Evolutionary conservation across 202 grass and related monocot genomes (phyloP).

Genomic region (Carex sylvatica): DNA sequence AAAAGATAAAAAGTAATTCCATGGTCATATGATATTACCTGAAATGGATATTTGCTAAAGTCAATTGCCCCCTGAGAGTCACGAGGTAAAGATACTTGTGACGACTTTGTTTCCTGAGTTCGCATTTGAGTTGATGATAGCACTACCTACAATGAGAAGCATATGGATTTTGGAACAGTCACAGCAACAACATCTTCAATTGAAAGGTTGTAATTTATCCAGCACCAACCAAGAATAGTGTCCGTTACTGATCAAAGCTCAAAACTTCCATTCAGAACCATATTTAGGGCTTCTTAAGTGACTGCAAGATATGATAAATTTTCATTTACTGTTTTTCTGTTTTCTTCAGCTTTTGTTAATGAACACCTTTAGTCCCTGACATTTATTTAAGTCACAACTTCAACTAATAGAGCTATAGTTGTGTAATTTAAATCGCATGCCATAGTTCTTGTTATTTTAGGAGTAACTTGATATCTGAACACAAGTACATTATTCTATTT

Average conservation of each 20-base stretch:
- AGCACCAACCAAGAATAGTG: not conserved
- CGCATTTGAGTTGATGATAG: conserved; percentile 79
- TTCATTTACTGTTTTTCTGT: not conserved
- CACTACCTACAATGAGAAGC: conserved; percentile 54
- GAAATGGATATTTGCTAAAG: conserved; percentile 92
- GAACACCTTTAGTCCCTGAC: too few relatives aligned
- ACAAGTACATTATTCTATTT: not conserved
- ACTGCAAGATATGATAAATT: not conserved
- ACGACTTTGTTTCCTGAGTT: conserved; percentile 64
- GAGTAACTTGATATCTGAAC: not conserved
- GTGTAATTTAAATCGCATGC: not conserved
- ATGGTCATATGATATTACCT: conserved; percentile 49
- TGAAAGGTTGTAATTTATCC: not conserved
- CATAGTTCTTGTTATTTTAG: not conserved
- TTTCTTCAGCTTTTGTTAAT: not conserved
- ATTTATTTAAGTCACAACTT: not conserved
- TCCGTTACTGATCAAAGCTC: not conserved
- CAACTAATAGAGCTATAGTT: not conserved
- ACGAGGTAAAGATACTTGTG: conserved; percentile 73
- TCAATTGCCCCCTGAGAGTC: conserved; percentile 78
- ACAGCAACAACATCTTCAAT: too few relatives aligned
- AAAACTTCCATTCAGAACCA: not conserved
- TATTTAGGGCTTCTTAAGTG: not conserved
- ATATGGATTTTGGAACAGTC: conserved; percentile 4
- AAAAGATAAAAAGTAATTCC: conserved; percentile 19